Base-by-base conservation (phyloP, 176 grass and related monocot genomes). In the Rhynchospora tenuis region DNA sequence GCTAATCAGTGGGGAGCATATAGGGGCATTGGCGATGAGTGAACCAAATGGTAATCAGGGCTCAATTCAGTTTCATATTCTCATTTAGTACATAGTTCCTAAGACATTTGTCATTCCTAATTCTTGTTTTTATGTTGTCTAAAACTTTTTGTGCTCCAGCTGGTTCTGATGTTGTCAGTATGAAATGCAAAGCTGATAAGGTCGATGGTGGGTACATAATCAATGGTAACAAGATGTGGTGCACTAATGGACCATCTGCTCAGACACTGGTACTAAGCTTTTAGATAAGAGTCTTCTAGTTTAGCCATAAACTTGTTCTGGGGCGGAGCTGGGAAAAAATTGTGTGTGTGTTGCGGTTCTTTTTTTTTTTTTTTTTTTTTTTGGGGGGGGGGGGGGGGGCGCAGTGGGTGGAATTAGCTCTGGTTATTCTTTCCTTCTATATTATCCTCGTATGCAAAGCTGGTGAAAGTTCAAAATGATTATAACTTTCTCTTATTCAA, bases 201-300 rank as follows among this genome's bases (percentile, higher is more conserved):
- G 91, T 95, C 33, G 90, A 98, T 82, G 92, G 92, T 24, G 95
- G 95, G 19, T 98, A 95, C 46, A 81, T 98, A 64, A 85, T 98
- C 45, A 93, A 95, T 1, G 92, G 92, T 71, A 98, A 95, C 51
- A 98, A 98, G 89, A 98, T 98, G 95, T 98, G 95, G 95, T 98
- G 95, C 83, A 98, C 95, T 17, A 98, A 98, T 84, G 95, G 95
- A 2, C 95, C 95, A 3, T 92, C 90, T 22, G 95, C 95, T 83
- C 90, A 98, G 69, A 95, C 95, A 45, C 81, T 98, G 89, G 95
- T 98, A 90, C 47, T 86, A 7, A 31, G 7, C 22, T 79, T 84
- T 84, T 71, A 47, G 56, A 59, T 82, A 76, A 54, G 13, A 27
- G 9, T 31, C 13, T 81, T 62, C 57, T 64, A 62, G 56, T 81